Evolutionary conservation across 2,329 filamentous ascomycete species (phyloP), one percentile per base, ranked within the genome.

Genomic region (Aspergillus fischeri): DNA sequence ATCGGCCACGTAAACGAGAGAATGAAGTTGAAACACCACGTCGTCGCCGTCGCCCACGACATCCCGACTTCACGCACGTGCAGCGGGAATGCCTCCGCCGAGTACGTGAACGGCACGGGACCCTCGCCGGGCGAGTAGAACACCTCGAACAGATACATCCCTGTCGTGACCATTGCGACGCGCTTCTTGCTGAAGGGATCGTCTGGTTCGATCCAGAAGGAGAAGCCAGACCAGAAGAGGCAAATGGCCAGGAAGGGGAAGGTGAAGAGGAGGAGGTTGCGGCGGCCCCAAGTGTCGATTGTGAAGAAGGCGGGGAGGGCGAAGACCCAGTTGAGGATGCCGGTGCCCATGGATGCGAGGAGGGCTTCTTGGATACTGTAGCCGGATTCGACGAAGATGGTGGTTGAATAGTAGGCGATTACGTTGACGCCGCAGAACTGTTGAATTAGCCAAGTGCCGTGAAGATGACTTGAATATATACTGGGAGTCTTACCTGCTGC

Each of bases 251-350:
- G 88, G n/a, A 88, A 70, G 0, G 86, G 86, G 65, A 89, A 87
- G 0, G 86, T 89, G 1, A 78, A 78, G 3, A 88, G 75, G 1
- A 89, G 78, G 7, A 89, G 75, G 61, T 85, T 85, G 21, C 86
- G 79, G 3, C 87, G 81, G 5, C 86, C 87, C 57, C 86, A 88
- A 0, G 82, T 87, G 65, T 90, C 86, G 60, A 89, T 89, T 4
- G 85, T 87, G 67, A 83, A 86, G 49, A 88, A 73, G 4, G 84
- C 85, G 0, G 84, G 84, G 14, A 86, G 75, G 8, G 85, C 84
- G 60, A 87, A 87, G 38, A 88, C 67, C 74, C 83, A 88, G 67
- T 88, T 88, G 66, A 88, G 80, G 51, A 86, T 74, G 0, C 85
- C 84, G 47, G 86, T 79, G 3, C 84, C 84, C 3, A 87, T 75